Percentiles rank a stretch among this genome's conserved stretches.
phyloP scores from a whole-genome alignment of 2,329 filamentous ascomycete species.

The Alternaria ethzedia region DNA sequence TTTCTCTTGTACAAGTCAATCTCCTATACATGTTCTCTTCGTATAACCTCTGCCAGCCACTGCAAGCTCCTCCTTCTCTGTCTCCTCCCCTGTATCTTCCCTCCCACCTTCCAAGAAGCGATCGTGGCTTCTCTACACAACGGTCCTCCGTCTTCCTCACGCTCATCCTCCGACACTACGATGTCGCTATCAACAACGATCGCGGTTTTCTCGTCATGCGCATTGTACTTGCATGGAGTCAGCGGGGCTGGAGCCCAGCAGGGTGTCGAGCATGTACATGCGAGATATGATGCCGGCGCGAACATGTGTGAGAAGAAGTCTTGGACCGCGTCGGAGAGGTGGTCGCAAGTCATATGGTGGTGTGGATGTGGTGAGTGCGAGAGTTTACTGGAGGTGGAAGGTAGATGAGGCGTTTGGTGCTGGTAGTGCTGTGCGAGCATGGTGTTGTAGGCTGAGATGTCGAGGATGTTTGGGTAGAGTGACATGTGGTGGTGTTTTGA shows the following conservation, averaged over 20 bases:
- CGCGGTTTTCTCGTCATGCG: not conserved
- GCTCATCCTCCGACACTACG: conserved; percentile 8
- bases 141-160: conserved; percentile 26
- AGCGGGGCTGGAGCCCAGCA: not conserved
- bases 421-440: not conserved
- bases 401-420: not conserved
- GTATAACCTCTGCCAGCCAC: no score
- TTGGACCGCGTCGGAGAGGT: conserved; percentile 16
- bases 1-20: no score
- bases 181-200: conserved; percentile 22
- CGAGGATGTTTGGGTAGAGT: conserved; percentile 9
- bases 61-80: conserved; percentile 18
- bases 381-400: not conserved
- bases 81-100: conserved; percentile 6
- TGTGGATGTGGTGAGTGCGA: not conserved
- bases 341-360: conserved; percentile 11
- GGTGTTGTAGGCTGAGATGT: not conserved
- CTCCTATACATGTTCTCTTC: no score
- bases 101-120: conserved; percentile 22
- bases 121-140: conserved; percentile 31
- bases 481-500: conserved; percentile 6
- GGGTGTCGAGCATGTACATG: conserved; percentile 16
- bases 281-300: conserved; percentile 17
- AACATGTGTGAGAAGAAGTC: conserved; percentile 23
- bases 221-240: not conserved